phyloP scores from a whole-genome alignment of 768 basidiomycete species.

The Hygrophorus pudorinus region DNA sequence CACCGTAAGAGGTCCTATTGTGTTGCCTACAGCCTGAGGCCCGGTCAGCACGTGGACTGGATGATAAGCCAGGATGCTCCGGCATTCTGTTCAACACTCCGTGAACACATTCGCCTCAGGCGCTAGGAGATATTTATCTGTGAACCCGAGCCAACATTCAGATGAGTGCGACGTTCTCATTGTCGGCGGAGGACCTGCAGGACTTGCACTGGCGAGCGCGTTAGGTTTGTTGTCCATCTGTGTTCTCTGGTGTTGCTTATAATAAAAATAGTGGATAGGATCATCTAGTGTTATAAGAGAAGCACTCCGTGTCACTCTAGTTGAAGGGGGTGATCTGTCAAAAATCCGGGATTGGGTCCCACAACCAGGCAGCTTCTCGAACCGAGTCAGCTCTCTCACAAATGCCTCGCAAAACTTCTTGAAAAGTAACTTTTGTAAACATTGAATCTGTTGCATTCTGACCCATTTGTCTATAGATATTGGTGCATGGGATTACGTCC shows the following conservation, averaged over 20 bases:
- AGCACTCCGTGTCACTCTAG: constrained; percentile 53
- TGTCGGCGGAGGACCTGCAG: constrained; percentile 90
- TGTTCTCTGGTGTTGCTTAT: not conserved
- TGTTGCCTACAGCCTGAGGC: too few relatives aligned
- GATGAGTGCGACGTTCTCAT: constrained; percentile 71
- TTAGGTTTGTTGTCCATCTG: constrained; percentile 46
- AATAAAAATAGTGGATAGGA: constrained; percentile 25
- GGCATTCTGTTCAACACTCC: too few relatives aligned
- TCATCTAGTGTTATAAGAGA: constrained; percentile 40
- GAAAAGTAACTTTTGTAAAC: constrained; percentile 32
- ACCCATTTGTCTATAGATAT: constrained; percentile 39
- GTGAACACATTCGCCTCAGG: too few relatives aligned
- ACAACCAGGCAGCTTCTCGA: constrained; percentile 50
- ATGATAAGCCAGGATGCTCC: too few relatives aligned
- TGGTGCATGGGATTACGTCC: constrained; percentile 78
- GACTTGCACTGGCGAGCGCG: constrained; percentile 81
- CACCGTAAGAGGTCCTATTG: too few relatives aligned
- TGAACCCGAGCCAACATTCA: not conserved
- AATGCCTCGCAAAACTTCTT: constrained; percentile 62
- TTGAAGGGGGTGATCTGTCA: constrained; percentile 75
- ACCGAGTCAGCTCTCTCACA: constrained; percentile 82
- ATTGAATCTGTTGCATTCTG: not conserved
- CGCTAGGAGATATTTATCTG: not conserved
- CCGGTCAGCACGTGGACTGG: too few relatives aligned
- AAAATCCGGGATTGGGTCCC: constrained; percentile 61